A percentile compares a stretch with the other conserved stretches of the same genome.
phyloP scores from a whole-genome alignment of 352 stramenopile genomes.

The Globisporangium nagaii region DNA sequence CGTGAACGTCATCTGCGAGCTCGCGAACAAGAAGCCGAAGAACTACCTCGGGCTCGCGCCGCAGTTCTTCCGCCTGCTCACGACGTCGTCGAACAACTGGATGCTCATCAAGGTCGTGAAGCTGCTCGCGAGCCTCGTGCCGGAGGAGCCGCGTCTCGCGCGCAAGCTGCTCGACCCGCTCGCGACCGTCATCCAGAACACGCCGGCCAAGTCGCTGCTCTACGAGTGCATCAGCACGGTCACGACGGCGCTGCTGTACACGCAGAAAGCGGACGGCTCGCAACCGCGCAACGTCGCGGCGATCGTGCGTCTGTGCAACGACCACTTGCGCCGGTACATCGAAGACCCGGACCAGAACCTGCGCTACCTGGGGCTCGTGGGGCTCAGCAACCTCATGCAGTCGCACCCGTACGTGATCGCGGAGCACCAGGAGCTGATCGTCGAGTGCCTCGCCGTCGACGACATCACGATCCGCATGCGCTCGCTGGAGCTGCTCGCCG shows the following conservation, averaged over 20 bases:
- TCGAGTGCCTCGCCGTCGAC: conserved; percentile 96
- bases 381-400: conserved; percentile 95
- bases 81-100: conserved; percentile 98
- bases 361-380: conserved; percentile 97
- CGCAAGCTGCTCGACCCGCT: conserved; percentile 98
- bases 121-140: conserved; percentile 95
- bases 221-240: conserved; percentile 98
- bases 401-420: conserved; percentile 93
- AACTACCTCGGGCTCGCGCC: conserved; percentile 98
- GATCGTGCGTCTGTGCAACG: conserved; percentile 94
- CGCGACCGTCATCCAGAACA: conserved; percentile 96
- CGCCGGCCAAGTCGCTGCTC: conserved; percentile 96
- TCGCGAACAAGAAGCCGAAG: conserved; percentile 98
- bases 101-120: conserved; percentile 99
- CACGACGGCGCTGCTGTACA: conserved; percentile 96
- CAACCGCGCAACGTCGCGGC: conserved; percentile 91
- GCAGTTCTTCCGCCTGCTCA: conserved; percentile 98
- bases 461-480: conserved; percentile 98
- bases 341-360: conserved; percentile 99
- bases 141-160: conserved; percentile 96
- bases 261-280: conserved; percentile 93
- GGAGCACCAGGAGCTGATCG: conserved; percentile 94
- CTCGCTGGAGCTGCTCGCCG: conserved; percentile 93
- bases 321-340: conserved; percentile 95
- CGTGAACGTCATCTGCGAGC: conserved; percentile 99